These are phyloP conservation scores for Scopulariopsis brevicaulis DNA, from an alignment of 2,329 filamentous ascomycete species.

Conservation along the genomic window DNA sequence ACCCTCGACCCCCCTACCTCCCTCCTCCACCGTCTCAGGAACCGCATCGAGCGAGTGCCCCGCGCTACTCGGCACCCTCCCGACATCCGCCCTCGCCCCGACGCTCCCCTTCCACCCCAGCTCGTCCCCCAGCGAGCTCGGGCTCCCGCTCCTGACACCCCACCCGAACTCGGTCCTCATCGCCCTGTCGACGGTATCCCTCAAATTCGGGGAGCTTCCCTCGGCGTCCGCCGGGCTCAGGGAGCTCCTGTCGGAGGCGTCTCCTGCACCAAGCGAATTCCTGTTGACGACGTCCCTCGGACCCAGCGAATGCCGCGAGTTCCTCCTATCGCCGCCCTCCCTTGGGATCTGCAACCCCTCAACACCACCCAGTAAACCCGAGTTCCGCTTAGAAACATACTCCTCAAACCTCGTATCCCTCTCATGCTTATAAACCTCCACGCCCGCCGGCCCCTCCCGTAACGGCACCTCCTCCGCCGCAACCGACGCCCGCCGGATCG, in stretches of 20 bases:
- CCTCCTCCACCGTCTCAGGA: constrained; percentile 5
- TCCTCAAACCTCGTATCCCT: constrained; percentile 35
- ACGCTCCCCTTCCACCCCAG: not conserved
- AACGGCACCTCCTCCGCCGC: not conserved
- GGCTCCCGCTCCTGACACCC: not conserved
- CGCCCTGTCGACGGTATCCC: constrained; percentile 16
- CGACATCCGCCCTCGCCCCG: not conserved
- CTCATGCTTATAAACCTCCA: constrained; percentile 27
- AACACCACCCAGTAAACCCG: too few species aligned
- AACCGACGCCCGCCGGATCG: not conserved
- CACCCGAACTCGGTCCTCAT: constrained; percentile 21
- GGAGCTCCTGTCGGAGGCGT: too few species aligned
- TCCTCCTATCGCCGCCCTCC: too few species aligned
- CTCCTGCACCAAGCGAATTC: too few species aligned
- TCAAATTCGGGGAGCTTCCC: constrained; percentile 5
- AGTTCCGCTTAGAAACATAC: constrained; percentile 23
- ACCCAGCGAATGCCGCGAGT: constrained; percentile 7
- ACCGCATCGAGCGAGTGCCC: constrained; percentile 6
- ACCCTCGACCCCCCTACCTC: not conserved
- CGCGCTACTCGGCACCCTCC: not conserved
- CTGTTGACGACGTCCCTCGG: not conserved
- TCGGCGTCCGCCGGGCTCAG: too few species aligned
- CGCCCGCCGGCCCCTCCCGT: not conserved
- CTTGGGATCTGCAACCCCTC: too few species aligned
- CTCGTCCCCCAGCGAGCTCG: not conserved